Evolutionary conservation across 176 grass and related monocot genomes (phyloP), one percentile per base, ranked within the genome.

Genomic region (Dendrocalamus sinicus): DNA sequence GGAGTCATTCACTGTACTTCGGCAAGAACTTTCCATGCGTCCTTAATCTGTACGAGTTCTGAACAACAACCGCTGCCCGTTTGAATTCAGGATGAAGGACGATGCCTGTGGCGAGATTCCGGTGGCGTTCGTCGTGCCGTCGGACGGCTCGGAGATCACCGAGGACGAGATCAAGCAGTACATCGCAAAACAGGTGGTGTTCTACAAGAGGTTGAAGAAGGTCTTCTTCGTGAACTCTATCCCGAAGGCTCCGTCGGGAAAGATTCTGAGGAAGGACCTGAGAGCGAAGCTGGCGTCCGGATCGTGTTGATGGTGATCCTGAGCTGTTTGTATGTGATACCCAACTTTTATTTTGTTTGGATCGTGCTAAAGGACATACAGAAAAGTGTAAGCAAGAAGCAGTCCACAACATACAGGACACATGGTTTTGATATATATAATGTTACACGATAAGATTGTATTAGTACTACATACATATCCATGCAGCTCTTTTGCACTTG

Each of bases 141-240:
- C 87, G 1, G 79, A 69, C 0, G 89, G 79, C 5, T 82, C 78
- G 6, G 77, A 80, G 22, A 88, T 93, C 57, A 93, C 87, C 1
- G 93, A 95, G 62, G 93, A 91, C 66, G 92, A 95, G 88, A 91
- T 97, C 85, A 97, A 97, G 78, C 87, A 95, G 87, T 97, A 83
- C 80, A 83, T 97, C 30, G 88, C 91, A 0, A 89, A 91, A 55
- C 87, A 97, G 89, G 95, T 98, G 41, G 87, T 98, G 58, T 95
- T 90, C 88, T 98, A 95, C 87, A 98, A 98, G 89, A 91, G 93
- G 82, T 57, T 98, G 57, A 73, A 84, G 35, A 93, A 87, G 86
- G 82, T 95, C 11, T 91, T 98, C 87, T 93, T 95, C 85, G 87
- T 83, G 12, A 83, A 90, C 1, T 48, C 83, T 10, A 95, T 98